A percentile compares a stretch with the other conserved stretches of the same genome.
Evolutionary conservation across 768 basidiomycete genomes (phyloP).

Genomic region (Russula compacta): DNA sequence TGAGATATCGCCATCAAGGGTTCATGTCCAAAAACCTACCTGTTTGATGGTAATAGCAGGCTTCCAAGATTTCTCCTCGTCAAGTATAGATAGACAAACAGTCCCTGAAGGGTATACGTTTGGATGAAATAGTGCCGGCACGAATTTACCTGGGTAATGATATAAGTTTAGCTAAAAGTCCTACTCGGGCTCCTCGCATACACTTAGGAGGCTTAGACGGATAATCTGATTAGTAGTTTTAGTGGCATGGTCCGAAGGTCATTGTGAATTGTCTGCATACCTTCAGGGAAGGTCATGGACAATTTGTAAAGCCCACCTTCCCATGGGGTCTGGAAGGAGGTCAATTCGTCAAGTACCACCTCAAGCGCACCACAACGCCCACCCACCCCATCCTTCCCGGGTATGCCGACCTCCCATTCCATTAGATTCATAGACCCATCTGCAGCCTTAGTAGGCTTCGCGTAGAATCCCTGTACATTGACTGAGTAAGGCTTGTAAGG

Average conservation of each 20-base stretch:
- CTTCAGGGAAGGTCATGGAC: constrained; percentile 93
- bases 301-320: constrained; percentile 94
- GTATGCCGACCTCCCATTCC: constrained; percentile 99
- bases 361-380: constrained; percentile 18
- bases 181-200: constrained; percentile 30
- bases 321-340: constrained; percentile 73
- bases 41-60: constrained; percentile 99
- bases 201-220: constrained; percentile 95
- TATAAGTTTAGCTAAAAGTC: constrained; percentile 3
- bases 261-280: constrained; percentile 32
- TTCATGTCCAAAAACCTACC: constrained; percentile 33
- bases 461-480: constrained; percentile 80
- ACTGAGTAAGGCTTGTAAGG: background rate
- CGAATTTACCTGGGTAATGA: constrained; percentile 74
- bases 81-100: constrained; percentile 93
- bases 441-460: constrained; percentile 78
- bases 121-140: constrained; percentile 92
- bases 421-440: constrained; percentile 96
- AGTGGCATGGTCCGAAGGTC: background rate
- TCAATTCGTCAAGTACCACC: background rate
- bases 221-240: constrained; percentile 49
- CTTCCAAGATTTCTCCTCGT: constrained; percentile 99
- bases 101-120: constrained; percentile 99
- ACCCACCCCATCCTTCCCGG: constrained; percentile 79
- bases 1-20: background rate